phyloP scores from a whole-genome alignment of 2,329 filamentous ascomycete genomes.

The Plectosphaerella plurivora region DNA sequence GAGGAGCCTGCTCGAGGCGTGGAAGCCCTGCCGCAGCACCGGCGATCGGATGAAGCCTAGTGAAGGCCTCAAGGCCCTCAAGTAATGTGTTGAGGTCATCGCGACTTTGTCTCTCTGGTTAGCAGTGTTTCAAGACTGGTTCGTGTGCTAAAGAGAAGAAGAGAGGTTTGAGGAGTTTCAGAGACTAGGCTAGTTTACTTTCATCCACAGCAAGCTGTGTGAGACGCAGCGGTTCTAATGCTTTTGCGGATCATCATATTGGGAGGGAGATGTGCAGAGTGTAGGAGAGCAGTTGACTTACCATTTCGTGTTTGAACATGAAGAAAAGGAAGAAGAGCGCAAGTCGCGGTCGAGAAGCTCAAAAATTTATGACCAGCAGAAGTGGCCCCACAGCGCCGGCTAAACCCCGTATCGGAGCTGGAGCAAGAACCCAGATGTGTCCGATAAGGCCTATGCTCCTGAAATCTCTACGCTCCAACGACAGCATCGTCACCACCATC shows the following conservation, averaged over 20 bases:
- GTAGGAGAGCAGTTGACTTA: background rate
- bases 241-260: constrained; percentile 31
- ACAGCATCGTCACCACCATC: constrained; percentile 7
- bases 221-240: constrained; percentile 47
- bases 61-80: constrained; percentile 22
- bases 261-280: background rate
- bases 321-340: background rate
- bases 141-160: constrained; percentile 8
- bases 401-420: background rate
- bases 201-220: constrained; percentile 40
- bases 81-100: constrained; percentile 32
- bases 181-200: constrained; percentile 32
- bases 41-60: constrained; percentile 10
- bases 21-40: constrained; percentile 6
- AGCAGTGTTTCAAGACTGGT: constrained; percentile 14
- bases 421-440: background rate
- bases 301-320: background rate
- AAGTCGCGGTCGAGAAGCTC: background rate
- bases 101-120: constrained; percentile 12
- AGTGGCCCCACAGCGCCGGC: background rate
- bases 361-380: background rate
- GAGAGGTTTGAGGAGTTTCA: constrained; percentile 19
- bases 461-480: constrained; percentile 12
- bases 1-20: constrained; percentile 7
- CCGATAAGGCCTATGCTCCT: constrained; percentile 1